These are phyloP conservation scores for Adansonia rubrostipa DNA, from an alignment of 441 rosid genomes.

Conservation along the genomic window DNA sequence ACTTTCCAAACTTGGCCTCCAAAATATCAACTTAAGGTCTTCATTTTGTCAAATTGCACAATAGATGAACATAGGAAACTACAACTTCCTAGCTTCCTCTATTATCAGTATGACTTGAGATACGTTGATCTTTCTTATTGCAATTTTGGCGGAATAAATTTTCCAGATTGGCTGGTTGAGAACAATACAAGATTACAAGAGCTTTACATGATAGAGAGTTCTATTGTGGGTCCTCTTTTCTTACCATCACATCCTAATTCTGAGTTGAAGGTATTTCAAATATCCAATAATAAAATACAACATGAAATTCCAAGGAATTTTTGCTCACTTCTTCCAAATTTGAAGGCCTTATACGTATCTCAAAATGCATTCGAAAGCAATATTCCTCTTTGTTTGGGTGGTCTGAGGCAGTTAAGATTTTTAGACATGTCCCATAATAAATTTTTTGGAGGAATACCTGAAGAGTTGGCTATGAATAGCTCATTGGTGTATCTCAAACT, in stretches of 20 bases:
- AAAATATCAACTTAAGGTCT: neutral
- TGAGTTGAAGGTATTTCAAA: neutral
- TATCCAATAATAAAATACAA: neutral
- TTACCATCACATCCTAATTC: neutral
- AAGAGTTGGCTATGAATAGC: neutral
- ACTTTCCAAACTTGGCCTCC: neutral
- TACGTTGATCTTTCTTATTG: neutral
- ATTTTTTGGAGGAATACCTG: neutral
- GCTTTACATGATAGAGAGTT: neutral
- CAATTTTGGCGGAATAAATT: neutral
- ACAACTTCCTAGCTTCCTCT: neutral
- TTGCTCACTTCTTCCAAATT: neutral
- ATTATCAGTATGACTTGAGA: neutral
- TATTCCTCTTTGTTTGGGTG: neutral
- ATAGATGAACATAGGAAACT: neutral
- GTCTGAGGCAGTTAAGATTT: neutral
- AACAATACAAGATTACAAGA: neutral
- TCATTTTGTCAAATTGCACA: neutral
- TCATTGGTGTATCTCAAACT: neutral
- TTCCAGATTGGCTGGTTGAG: neutral
- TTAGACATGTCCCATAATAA: conserved; percentile 1
- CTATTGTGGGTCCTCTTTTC: neutral
- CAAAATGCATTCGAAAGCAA: neutral
- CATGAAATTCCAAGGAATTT: neutral
- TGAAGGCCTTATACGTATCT: neutral